A percentile compares a stretch with the other conserved stretches of the same genome.
Conservation (phyloP, 768 basidiomycete genomes). For the Dioszegia hungarica region DNA sequence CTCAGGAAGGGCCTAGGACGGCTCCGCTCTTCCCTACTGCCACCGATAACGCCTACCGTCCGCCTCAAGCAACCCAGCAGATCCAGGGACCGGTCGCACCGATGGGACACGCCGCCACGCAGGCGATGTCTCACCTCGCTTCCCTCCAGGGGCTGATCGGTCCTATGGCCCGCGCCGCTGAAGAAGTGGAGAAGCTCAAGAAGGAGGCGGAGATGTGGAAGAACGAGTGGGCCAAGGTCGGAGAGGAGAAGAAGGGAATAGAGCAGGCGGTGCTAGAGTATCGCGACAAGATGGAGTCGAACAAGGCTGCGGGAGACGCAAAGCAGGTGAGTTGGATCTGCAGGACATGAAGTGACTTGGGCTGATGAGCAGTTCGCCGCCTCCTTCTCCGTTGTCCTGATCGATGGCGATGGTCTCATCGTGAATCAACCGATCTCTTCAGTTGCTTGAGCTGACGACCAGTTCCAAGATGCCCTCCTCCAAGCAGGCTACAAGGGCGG, state of each 20-base stretch:
- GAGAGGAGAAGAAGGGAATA: slow-evolving; percentile 16
- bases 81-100: not conserved
- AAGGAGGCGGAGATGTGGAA: slow-evolving; percentile 35
- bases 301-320: slow-evolving; percentile 2
- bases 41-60: not conserved
- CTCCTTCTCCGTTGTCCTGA: slow-evolving; percentile 25
- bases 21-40: not conserved
- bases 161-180: slow-evolving; percentile 14
- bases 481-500: slow-evolving; percentile 35
- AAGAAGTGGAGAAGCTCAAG: slow-evolving; percentile 24
- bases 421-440: slow-evolving; percentile 14
- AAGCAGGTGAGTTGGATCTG: not conserved
- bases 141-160: slow-evolving; percentile 11
- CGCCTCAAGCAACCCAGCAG: not conserved
- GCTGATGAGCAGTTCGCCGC: not conserved
- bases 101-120: slow-evolving; percentile 5
- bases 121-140: slow-evolving; percentile 16
- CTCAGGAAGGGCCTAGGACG: not conserved
- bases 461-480: slow-evolving; percentile 33
- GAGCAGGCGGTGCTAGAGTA: slow-evolving; percentile 5
- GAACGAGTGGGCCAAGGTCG: slow-evolving; percentile 12
- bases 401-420: slow-evolving; percentile 39
- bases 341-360: too few relatives aligned
- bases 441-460: not conserved
- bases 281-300: not conserved